Evolutionary conservation across 2,329 filamentous ascomycete genomes (phyloP), one percentile per base, ranked within the genome.

Genomic region (Teratosphaeria nubilosa): DNA sequence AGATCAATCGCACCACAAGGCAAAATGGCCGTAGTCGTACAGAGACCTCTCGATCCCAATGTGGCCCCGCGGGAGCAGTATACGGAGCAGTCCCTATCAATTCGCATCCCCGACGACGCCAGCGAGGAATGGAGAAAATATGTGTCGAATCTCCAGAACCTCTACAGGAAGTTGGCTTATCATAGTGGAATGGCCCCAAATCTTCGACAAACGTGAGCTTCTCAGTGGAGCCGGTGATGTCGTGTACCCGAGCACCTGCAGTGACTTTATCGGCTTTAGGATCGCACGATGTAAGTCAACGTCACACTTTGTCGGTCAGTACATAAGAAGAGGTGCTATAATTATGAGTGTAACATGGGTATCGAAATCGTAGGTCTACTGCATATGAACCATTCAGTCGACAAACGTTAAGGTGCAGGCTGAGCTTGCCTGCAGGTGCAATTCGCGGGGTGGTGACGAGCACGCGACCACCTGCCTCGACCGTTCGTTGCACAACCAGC

Each of bases 141-240:
- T 20, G 64, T 63, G 37, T 53, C 60, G 11, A 41, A 54, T 13
- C 62, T 64, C 22, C 58, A 63, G 22, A 55, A 56, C 10, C 61
- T 73, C 5, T 57, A 69, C 31, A 54, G 62, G 20, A 63, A 67
- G 54, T 64, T 73, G n/a, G 65, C 64, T 2, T 54, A 68, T 32
- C 70, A 73, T 55, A 52, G 61, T 32, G 69, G 69, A 22, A 73
- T 74, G 71, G 61, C 54, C 10, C 54, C 61, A 0, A 73, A 74
- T 56, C 56, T 70, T 1, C 60, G 70, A 25, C 70, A 73, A 54
- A 72, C 66, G 41, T 48, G 41, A 48, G 41, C 41, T 48, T 48
- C n/a, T 1, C n/a, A 22, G 16, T 20, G 2, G n/a, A 16, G 9
- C n/a, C 6, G 16, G 16, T 48, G n/a, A 20, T 20, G 9, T n/a